Evolutionary conservation across 1,284 basidiomycete genomes (phyloP), one percentile per base, ranked within the genome.

Genomic region (Thelephora terrestris): DNA sequence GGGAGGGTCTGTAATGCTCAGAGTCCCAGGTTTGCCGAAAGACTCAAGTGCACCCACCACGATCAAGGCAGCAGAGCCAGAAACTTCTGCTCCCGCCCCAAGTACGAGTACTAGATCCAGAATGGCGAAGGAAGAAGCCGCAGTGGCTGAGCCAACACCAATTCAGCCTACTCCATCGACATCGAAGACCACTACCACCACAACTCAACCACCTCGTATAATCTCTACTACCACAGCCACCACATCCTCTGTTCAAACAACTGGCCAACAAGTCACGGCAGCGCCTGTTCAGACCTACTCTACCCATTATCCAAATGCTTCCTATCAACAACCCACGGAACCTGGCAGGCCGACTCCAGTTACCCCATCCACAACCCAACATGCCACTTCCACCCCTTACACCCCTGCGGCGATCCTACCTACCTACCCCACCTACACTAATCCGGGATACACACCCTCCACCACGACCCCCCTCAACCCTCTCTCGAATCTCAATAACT

Each of bases 291-390:
- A 17, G 17, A 20, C 36, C 18, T 46, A 57, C 38, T 61, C 69
- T 1, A 14, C 17, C n/a, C 70, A 74, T 50, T 75, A 76, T 57
- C 68, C 76, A 17, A 72, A 74, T 25, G 67, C 72, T 24, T 62
- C 68, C 9, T 74, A 75, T 53, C 64, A 69, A 23, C 64, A 69
- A 43, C 57, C 65, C 24, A 45, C 59, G 17, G 54, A 54, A 21
- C 50, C 58, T 47, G 50, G 53, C 10, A 53, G 61, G 18, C 42
- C 53, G 29, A 48, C 54, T 21, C 35, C 52, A 34, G 45, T 52
- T 1, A 47, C 49, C 7, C 29, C 29, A 32, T 32, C 29, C 12
- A 32, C 29, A 3, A 32, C 5, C 18, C 17, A 23, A 42, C 39
- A 42, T 42, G 6, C 25, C 25, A 42, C 39, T 20, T 42, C 39